phyloP scores from a whole-genome alignment of 2,329 filamentous ascomycete genomes.

The Neurospora crassa region DNA sequence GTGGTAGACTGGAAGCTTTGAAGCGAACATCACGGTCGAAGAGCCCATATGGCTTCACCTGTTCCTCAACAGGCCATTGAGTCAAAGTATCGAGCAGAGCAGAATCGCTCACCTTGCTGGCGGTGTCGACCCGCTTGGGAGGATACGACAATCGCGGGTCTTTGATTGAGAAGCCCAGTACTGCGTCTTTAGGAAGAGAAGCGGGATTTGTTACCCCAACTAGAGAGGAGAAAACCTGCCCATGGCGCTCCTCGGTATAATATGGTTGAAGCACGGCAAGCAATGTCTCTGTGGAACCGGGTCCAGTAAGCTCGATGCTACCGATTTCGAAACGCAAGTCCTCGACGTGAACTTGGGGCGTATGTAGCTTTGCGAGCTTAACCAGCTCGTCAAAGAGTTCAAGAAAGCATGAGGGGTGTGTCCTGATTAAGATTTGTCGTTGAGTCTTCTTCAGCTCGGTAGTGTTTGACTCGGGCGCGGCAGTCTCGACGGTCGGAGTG shows the following conservation, averaged over 20 bases:
- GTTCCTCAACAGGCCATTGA: conserved; percentile 55
- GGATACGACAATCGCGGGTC: conserved; percentile 79
- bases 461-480: conserved; percentile 3
- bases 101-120: conserved; percentile 26
- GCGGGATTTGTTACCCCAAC: conserved; percentile 56
- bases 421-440: conserved; percentile 54
- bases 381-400: conserved; percentile 57
- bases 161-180: conserved; percentile 62
- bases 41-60: conserved; percentile 39
- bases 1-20: conserved; percentile 54
- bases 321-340: conserved; percentile 61
- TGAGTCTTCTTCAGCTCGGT: conserved; percentile 11
- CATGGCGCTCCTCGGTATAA: conserved; percentile 31
- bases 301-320: conserved; percentile 49
- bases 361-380: conserved; percentile 47
- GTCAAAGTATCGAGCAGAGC: conserved; percentile 51
- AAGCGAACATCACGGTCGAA: conserved; percentile 62
- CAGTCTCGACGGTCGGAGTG: conserved; percentile 16
- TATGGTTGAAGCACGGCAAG: conserved; percentile 55
- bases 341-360: conserved; percentile 52
- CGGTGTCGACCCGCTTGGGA: conserved; percentile 43
- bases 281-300: conserved; percentile 71
- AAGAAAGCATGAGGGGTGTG: conserved; percentile 74
- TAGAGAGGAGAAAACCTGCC: conserved; percentile 40
- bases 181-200: conserved; percentile 56